phyloP scores from a whole-genome alignment of 2,329 filamentous ascomycete genomes.

The Aspergillus pseudoviridinutans region DNA sequence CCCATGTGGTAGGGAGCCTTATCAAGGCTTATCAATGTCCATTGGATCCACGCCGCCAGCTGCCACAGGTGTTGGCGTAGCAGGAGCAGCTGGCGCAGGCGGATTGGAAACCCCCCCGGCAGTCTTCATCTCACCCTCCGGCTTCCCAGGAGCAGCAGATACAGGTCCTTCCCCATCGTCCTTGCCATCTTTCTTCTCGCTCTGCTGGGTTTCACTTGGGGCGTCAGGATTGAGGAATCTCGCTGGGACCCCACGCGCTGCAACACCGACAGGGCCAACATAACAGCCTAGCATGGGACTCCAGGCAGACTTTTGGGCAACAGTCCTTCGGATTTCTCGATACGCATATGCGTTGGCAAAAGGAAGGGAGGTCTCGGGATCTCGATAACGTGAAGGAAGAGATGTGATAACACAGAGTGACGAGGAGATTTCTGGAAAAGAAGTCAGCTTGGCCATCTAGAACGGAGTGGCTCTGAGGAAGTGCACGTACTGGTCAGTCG shows the following conservation, averaged over 20 bases:
- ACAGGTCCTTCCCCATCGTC: not conserved
- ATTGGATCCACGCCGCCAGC: conserved; percentile 11
- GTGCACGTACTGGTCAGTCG: conserved; percentile 45
- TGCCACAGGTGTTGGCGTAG: conserved; percentile 6
- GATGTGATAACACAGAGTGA: conserved; percentile 78
- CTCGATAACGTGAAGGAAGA: conserved; percentile 74
- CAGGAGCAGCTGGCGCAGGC: conserved; percentile 2
- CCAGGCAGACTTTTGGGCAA: conserved; percentile 74
- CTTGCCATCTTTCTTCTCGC: conserved; percentile 5
- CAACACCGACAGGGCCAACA: conserved; percentile 60
- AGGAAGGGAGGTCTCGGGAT: conserved; percentile 76
- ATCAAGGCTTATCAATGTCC: conserved; percentile 14
- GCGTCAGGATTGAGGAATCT: conserved; percentile 54
- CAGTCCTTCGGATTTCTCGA: conserved; percentile 68
- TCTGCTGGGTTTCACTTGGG: conserved; percentile 13
- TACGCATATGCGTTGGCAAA: conserved; percentile 79
- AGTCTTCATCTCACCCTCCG: conserved; percentile 9
- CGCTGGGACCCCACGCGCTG: conserved; percentile 73
- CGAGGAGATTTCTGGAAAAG: conserved; percentile 37
- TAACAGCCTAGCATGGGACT: conserved; percentile 77
- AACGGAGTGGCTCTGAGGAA: conserved; percentile 3
- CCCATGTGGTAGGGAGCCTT: not conserved
- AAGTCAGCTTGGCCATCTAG: not conserved
- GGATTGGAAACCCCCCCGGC: not conserved
- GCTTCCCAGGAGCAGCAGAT: conserved; percentile 3